Percentiles rank a stretch among this genome's conserved stretches.
phyloP scores from a whole-genome alignment of 331 rosid genomes.

The Stylosanthes scabra region DNA sequence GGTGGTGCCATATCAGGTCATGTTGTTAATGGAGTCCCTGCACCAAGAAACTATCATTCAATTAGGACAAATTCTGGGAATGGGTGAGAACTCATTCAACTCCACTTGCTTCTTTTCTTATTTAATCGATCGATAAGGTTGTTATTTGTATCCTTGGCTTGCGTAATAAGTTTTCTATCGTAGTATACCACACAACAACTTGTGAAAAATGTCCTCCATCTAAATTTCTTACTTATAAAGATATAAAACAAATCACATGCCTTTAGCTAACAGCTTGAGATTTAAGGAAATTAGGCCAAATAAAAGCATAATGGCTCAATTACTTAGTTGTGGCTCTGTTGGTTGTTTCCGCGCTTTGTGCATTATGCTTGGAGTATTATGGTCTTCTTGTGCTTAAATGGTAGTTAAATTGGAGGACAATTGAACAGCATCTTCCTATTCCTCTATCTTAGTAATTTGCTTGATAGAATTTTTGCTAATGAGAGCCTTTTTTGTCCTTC shows the following conservation, averaged over 20 bases:
- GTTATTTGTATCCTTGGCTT: slow-evolving; percentile 2
- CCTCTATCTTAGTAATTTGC: slow-evolving; percentile 29
- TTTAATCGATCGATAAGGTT: background rate
- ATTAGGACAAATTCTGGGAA: slow-evolving; percentile 76
- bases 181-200: background rate
- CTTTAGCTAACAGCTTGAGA: background rate
- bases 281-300: slow-evolving; percentile 5
- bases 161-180: slow-evolving; percentile 1
- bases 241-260: background rate
- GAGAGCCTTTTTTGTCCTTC: slow-evolving; percentile 45
- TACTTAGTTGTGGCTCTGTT: background rate
- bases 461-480: slow-evolving; percentile 34
- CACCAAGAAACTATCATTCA: slow-evolving; percentile 80
- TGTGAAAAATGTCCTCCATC: slow-evolving; percentile 5
- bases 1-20: slow-evolving; percentile 77
- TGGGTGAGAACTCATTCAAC: slow-evolving; percentile 61
- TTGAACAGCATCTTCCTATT: slow-evolving; percentile 7
- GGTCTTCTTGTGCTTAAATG: background rate
- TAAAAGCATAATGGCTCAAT: background rate
- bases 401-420: slow-evolving; percentile 2
- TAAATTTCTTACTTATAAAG: background rate
- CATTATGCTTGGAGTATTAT: slow-evolving; percentile 20
- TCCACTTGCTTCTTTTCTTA: background rate
- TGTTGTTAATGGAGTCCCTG: slow-evolving; percentile 92
- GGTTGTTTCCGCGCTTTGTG: background rate